phyloP scores from a whole-genome alignment of 2,329 filamentous ascomycete species.

The Calonectria ilicicola region DNA sequence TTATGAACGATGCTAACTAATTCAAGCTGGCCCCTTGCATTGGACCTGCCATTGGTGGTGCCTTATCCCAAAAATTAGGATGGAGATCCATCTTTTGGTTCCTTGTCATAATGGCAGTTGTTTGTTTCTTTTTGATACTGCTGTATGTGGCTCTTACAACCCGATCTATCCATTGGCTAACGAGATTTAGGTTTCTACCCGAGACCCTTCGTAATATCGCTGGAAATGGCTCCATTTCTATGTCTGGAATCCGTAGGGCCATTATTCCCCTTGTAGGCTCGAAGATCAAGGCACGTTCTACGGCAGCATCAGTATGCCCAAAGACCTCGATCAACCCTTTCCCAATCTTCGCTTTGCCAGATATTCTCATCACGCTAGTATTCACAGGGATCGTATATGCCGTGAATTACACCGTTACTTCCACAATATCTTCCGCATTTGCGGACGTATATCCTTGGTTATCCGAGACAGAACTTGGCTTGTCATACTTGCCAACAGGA shows the following conservation, averaged over 20 bases:
- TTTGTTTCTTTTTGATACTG: slow-evolving; percentile 50
- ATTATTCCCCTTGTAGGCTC: slow-evolving; percentile 3
- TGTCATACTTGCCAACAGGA: slow-evolving; percentile 34
- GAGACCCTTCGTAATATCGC: slow-evolving; percentile 40
- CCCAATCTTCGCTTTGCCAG: slow-evolving; percentile 44
- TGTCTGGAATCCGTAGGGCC: slow-evolving; percentile 6
- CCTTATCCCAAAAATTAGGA: slow-evolving; percentile 58
- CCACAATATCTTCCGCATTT: slow-evolving; percentile 49
- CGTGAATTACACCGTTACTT: slow-evolving; percentile 50
- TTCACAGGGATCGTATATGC: slow-evolving; percentile 50
- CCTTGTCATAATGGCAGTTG: slow-evolving; percentile 58
- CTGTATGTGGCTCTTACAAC: slow-evolving; percentile 30
- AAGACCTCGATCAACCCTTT: slow-evolving; percentile 43
- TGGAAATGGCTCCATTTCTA: slow-evolving; percentile 12
- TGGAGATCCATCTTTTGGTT: slow-evolving; percentile 68
- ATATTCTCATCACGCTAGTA: slow-evolving; percentile 44
- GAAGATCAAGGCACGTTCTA: not conserved
- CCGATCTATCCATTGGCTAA: not conserved
- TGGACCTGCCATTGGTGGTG: slow-evolving; percentile 63
- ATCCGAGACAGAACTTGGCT: slow-evolving; percentile 46
- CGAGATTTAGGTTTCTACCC: slow-evolving; percentile 28
- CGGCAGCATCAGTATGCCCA: not conserved
- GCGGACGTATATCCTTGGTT: slow-evolving; percentile 42
- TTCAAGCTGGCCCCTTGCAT: slow-evolving; percentile 56
- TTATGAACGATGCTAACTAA: not conserved